Base-by-base conservation (phyloP, 192 early-diverging fungal genomes). In the Kickxella alabastrina region DNA sequence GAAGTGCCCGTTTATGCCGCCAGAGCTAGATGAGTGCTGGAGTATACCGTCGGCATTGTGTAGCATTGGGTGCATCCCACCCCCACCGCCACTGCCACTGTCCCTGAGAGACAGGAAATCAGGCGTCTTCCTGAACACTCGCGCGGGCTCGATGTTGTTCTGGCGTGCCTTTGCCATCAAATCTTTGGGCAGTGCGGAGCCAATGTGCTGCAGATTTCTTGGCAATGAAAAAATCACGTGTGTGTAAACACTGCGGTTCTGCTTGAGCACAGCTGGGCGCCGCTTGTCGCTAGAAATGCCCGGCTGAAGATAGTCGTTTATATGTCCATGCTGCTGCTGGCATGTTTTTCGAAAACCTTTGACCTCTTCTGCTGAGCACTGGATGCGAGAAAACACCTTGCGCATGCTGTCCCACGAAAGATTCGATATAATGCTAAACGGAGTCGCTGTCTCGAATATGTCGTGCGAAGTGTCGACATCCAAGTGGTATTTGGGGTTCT, bases 351-450 rank as follows among this genome's bases (percentile, higher is more conserved):
- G 28, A 45, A 54, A 28, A 4, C 31, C 18, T 3, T 34, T 23
- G 32, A 57, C 66, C n/a, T 60, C 53, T 2, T 44, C 36, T 0
- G 63, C 70, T 0, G 26, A 40, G 17, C 31, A 4, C 4, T 54
- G 51, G 1, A 34, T 23, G 8, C 10, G n/a, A 1, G 49, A 57
- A 59, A 67, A 62, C 10, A 74, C 55, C 12, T 42, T n/a, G 25
- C 64, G 63, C 59, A 62, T 55, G 2, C 59, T 66, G 12, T 54
- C 43, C 70, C 70, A 74, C 14, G 44, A 32, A 3, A 62, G 55
- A 18, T 62, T 62, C 1, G 70, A 74, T 7, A 57, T 67, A 18
- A 62, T 59, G 44, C 35, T 59, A 27, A 74, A 67, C 7, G 70
- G 70, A 2, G 56, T 67, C 10, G 63, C 37, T 3, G 70, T 59